A percentile compares a stretch with the other conserved stretches of the same genome.
phyloP scores from a whole-genome alignment of 305 asterid genomes.

The Solanum hybrid region DNA sequence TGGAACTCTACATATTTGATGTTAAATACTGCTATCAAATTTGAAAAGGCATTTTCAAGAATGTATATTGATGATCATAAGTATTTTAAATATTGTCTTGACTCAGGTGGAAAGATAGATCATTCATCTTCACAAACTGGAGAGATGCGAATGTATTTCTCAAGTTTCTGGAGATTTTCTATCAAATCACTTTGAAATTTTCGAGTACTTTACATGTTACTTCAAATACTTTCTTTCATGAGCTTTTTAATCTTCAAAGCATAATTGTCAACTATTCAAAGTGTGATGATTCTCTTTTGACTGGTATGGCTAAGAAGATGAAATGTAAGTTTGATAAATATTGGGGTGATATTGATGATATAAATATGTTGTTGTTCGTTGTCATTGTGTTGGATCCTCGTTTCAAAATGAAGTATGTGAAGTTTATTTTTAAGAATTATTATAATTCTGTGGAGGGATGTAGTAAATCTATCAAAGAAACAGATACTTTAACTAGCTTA shows the following conservation, averaged over 20 bases:
- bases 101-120: neutral
- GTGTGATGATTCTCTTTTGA: neutral
- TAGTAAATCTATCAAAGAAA: neutral
- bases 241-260: neutral
- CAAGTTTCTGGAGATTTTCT: neutral
- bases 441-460: neutral
- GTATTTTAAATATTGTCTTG: neutral
- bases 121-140: neutral
- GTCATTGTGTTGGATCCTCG: neutral
- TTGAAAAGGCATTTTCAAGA: neutral
- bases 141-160: neutral
- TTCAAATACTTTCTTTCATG: neutral
- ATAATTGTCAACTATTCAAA: neutral
- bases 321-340: neutral
- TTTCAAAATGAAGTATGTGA: neutral
- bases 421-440: neutral
- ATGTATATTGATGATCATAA: neutral
- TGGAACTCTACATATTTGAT: neutral
- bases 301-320: neutral
- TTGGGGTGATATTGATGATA: neutral
- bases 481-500: neutral
- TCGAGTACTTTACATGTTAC: neutral
- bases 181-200: neutral
- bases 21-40: neutral
- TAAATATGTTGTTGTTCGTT: neutral